Evolutionary conservation across 108 stramenopile genomes (phyloP).

Genomic region (Cyclotella cryptica): DNA sequence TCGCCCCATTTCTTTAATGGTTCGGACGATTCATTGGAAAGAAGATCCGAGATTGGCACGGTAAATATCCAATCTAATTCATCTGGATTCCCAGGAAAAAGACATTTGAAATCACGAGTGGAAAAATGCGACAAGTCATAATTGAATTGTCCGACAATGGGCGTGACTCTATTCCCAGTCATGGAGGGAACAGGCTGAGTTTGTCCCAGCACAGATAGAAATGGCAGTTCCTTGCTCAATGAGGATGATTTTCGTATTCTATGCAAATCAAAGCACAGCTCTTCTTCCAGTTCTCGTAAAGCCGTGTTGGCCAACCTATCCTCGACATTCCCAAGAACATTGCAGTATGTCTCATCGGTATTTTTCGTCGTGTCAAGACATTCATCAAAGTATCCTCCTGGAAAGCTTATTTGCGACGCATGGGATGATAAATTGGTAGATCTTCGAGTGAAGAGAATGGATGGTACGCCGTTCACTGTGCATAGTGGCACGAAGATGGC

Average conservation of each 20-base stretch:
- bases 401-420: slow-evolving; percentile 84
- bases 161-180: slow-evolving; percentile 75
- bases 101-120: slow-evolving; percentile 16
- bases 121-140: slow-evolving; percentile 54
- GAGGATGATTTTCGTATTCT: not conserved
- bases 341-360: not conserved
- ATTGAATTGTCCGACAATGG: slow-evolving; percentile 66
- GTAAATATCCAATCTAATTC: slow-evolving; percentile 83
- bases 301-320: slow-evolving; percentile 63
- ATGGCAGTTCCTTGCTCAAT: slow-evolving; percentile 6
- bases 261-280: slow-evolving; percentile 49
- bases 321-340: slow-evolving; percentile 19
- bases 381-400: slow-evolving; percentile 80
- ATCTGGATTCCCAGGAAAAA: slow-evolving; percentile 69
- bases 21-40: slow-evolving; percentile 60
- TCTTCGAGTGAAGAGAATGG: slow-evolving; percentile 87
- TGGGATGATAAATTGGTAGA: slow-evolving; percentile 72
- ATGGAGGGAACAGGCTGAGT: slow-evolving; percentile 68
- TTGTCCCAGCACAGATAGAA: slow-evolving; percentile 60
- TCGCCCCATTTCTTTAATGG: slow-evolving; percentile 36
- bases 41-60: slow-evolving; percentile 57
- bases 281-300: slow-evolving; percentile 78
- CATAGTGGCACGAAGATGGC: slow-evolving; percentile 87
- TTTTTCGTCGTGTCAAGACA: slow-evolving; percentile 3
- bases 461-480: slow-evolving; percentile 75